phyloP scores from a whole-genome alignment of 1,284 basidiomycete genomes.

The Gymnopus androsaceus region DNA sequence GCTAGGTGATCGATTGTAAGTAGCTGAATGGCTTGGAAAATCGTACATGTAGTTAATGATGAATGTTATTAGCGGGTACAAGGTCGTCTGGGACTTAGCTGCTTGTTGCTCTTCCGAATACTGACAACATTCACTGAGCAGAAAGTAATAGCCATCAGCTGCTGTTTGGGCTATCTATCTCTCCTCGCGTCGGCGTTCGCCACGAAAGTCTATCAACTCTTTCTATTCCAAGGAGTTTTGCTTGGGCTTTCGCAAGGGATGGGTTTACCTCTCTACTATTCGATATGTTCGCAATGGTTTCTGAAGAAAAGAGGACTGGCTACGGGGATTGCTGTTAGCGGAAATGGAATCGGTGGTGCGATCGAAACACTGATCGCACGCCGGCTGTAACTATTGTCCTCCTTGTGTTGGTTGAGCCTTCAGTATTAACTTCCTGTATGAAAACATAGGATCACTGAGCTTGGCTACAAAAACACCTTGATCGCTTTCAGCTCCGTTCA shows the following conservation, averaged over 20 bases:
- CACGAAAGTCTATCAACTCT: conserved; percentile 27
- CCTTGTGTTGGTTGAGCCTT: background rate
- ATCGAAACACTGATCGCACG: conserved; percentile 24
- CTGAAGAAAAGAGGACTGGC: conserved; percentile 24
- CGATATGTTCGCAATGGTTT: conserved; percentile 29
- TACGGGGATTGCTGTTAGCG: conserved; percentile 27
- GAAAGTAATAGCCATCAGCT: conserved; percentile 29
- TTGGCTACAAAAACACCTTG: conserved; percentile 26
- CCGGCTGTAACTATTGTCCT: conserved; percentile 20
- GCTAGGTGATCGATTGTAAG: conserved; percentile 21
- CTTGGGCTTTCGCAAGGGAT: conserved; percentile 26
- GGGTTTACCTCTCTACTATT: conserved; percentile 28
- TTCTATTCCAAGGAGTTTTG: conserved; percentile 27
- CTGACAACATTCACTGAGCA: conserved; percentile 4
- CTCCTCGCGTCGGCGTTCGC: conserved; percentile 27
- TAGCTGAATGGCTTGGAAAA: too few species aligned
- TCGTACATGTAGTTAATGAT: too few species aligned
- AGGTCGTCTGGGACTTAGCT: background rate
- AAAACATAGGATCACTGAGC: conserved; percentile 20
- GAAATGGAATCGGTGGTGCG: conserved; percentile 27
- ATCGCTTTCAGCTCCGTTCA: conserved; percentile 23
- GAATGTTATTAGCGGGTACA: background rate
- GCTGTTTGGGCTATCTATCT: conserved; percentile 23
- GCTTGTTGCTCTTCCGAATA: background rate
- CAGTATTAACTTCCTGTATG: background rate